These are phyloP conservation scores for Vitis cinerea DNA, from an alignment of 164 flowering plant genomes.

Conservation along the genomic window DNA sequence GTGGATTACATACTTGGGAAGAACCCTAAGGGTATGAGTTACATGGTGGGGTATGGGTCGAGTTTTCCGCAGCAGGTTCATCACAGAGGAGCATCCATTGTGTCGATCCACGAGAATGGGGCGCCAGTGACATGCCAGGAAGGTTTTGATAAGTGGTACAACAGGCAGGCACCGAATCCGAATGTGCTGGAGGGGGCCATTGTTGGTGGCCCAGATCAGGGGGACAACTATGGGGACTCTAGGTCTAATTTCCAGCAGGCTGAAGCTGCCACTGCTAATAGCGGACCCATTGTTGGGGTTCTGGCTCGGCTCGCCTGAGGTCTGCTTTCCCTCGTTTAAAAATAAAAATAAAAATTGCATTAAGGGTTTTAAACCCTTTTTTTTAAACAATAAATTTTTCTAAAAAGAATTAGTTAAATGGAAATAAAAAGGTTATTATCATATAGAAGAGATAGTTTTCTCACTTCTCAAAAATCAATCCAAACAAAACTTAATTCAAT, in stretches of 20 bases:
- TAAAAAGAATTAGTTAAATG: no score
- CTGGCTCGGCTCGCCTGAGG: slow-evolving; percentile 19
- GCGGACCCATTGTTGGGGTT: slow-evolving; percentile 43
- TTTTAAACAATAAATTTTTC: no score
- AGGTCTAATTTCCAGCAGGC: slow-evolving; percentile 41
- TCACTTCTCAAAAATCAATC: no score
- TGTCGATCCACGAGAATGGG: slow-evolving; percentile 35
- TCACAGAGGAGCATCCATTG: slow-evolving; percentile 72
- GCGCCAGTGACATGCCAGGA: slow-evolving; percentile 42
- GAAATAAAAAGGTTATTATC: no score
- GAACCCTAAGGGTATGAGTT: slow-evolving; percentile 52
- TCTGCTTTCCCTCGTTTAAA: no score
- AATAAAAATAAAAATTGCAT: no score
- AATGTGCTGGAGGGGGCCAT: slow-evolving; percentile 58
- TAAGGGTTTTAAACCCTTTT: no score
- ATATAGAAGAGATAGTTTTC: no score
- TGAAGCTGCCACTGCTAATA: slow-evolving; percentile 44
- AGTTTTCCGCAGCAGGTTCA: slow-evolving; percentile 50
- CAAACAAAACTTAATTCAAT: no score
- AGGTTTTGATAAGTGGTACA: slow-evolving; percentile 50
- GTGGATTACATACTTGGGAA: slow-evolving; percentile 61
- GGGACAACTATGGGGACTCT: slow-evolving; percentile 37
- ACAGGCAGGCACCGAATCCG: slow-evolving; percentile 42
- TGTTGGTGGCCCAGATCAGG: slow-evolving; percentile 60
- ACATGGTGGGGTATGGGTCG: slow-evolving; percentile 66